Base-by-base conservation (phyloP, 306 rosid species). In the Acmispon strigosus region DNA sequence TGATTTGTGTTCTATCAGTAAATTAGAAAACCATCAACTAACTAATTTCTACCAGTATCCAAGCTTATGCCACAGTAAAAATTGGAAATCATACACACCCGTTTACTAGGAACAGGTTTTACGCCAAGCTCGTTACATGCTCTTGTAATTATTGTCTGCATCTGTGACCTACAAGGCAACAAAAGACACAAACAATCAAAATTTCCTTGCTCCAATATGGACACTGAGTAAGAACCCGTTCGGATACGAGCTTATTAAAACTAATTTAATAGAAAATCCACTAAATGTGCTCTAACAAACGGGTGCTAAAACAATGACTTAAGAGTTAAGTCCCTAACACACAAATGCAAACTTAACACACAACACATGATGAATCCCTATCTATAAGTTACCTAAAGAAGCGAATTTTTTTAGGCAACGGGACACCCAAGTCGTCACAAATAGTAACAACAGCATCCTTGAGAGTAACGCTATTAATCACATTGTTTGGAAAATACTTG, bases 101-200 rank as follows among this genome's bases (percentile, higher is more conserved):
- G 78, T 85, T 89, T 90, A 82, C 99, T 94, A 1, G 99, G 96
- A 83, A 87, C 58, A 42, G 97, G 76, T 68, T 81, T 83, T 81
- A 87, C 81, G 34, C 89, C 92, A 78, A 94, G 99, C 83, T 94
- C 98, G 32, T 82, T 87, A 18, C 97, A 85, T 0, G 98, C 96
- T 70, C 87, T 94, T 80, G 97, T 84, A 70, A 94, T 86, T 70
- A 90, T 91, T 45, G 99, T 94, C 87, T 94, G 96, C 99, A 94
- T 94, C 85, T 94, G 99, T 69, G 96, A 86, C 90, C 99, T 94
- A 48, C 47, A 83, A 86, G 68, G 75, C 85, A 83, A 54, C 56
- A 55, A 66, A 53, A 62, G 9, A 58, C 16, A 27, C 0, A 27
- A 52, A 16, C 24, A 29, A 0, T 66, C 17, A 27, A 77, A 24